phyloP scores from a whole-genome alignment of 2,329 filamentous ascomycete species.

The Penicillium sp. region DNA sequence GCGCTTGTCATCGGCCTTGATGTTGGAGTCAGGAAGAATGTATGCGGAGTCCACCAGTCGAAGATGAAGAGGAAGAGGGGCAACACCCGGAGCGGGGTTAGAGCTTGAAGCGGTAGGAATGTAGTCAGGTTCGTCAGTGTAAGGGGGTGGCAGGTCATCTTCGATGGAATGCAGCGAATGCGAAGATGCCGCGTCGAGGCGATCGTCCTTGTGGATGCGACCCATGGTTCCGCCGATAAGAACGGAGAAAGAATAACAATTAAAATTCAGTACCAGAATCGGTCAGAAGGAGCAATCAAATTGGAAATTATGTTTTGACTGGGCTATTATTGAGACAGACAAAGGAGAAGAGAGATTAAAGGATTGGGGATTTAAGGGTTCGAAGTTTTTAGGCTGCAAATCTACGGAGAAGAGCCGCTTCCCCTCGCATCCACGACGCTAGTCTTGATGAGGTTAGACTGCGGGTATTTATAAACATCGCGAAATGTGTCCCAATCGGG shows the following conservation, averaged over 20 bases:
- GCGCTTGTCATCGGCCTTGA: slow-evolving; percentile 8
- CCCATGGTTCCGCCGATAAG: neutral
- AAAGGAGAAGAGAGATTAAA: neutral
- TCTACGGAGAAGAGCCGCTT: neutral
- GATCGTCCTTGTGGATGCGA: slow-evolving; percentile 3
- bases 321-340: neutral
- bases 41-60: slow-evolving; percentile 22
- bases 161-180: slow-evolving; percentile 20
- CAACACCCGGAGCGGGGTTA: neutral
- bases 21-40: slow-evolving; percentile 12
- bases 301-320: neutral
- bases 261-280: neutral
- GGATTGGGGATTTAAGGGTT: neutral
- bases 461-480: neutral
- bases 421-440: neutral
- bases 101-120: neutral
- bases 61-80: slow-evolving; percentile 8
- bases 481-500: neutral
- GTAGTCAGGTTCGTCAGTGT: slow-evolving; percentile 19
- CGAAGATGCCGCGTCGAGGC: slow-evolving; percentile 15
- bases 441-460: neutral
- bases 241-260: neutral
- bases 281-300: neutral
- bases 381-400: neutral
- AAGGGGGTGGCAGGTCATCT: slow-evolving; percentile 23